These are phyloP conservation scores for Prunus campanulata DNA, from an alignment of 306 rosid genomes.

Conservation along the genomic window DNA sequence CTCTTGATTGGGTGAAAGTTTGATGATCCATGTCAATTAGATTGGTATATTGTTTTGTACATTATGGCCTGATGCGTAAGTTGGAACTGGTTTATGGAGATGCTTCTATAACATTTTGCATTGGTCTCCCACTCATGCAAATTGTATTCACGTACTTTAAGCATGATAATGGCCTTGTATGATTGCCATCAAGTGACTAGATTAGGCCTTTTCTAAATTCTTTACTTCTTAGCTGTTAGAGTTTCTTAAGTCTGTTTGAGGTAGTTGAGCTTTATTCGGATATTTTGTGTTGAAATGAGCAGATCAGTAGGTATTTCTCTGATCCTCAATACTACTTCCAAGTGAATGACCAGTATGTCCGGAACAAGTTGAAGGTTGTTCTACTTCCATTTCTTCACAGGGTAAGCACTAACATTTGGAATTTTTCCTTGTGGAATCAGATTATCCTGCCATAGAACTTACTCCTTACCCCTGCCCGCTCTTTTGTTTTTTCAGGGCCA, in stretches of 20 bases:
- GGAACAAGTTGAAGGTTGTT: slow-evolving; percentile 96
- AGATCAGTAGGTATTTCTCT: slow-evolving; percentile 89
- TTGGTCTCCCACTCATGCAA: neutral
- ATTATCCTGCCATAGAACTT: neutral
- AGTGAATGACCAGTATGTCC: slow-evolving; percentile 91
- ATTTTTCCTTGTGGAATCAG: neutral
- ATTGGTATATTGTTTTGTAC: neutral
- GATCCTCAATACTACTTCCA: slow-evolving; percentile 98
- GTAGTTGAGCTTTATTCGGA: neutral
- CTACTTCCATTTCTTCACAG: slow-evolving; percentile 91
- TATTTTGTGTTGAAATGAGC: slow-evolving; percentile 20
- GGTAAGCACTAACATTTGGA: slow-evolving; percentile 44
- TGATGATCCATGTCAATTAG: neutral
- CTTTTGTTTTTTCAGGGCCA: slow-evolving; percentile 67
- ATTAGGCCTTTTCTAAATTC: neutral
- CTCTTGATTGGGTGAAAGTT: neutral
- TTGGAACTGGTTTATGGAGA: neutral
- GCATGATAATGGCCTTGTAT: neutral
- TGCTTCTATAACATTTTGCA: neutral
- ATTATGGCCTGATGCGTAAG: neutral
- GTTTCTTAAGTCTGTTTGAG: neutral
- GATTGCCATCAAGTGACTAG: neutral
- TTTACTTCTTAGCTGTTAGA: neutral
- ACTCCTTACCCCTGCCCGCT: neutral
- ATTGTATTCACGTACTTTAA: neutral